Conservation (phyloP, 2,329 filamentous ascomycete species). For the Parastagonospora nodorum region DNA sequence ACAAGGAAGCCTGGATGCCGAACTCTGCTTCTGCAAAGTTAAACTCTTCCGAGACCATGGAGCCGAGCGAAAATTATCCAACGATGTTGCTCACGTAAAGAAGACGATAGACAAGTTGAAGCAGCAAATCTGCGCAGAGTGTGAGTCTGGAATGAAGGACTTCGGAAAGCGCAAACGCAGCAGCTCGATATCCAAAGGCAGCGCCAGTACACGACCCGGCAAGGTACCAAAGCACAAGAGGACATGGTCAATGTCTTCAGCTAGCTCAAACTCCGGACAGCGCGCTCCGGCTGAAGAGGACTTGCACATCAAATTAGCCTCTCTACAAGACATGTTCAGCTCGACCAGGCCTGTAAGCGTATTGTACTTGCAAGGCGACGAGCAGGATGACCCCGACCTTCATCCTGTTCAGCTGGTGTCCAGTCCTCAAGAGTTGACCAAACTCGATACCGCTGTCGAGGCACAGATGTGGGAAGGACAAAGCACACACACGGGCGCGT, state of each 20-base stretch:
- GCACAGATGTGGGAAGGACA: conserved; percentile 55
- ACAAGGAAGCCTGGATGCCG: conserved; percentile 55
- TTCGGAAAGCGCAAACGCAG: conserved; percentile 66
- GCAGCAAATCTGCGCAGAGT: conserved; percentile 85
- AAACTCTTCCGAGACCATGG: conserved; percentile 97
- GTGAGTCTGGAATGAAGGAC: conserved; percentile 64
- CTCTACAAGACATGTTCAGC: conserved; percentile 85
- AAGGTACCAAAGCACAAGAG: conserved; percentile 90
- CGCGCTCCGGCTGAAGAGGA: conserved; percentile 66
- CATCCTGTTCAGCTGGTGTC: conserved; percentile 76
- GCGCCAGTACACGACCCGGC: conserved; percentile 65
- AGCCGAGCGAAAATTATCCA: conserved; percentile 91
- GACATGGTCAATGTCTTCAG: conserved; percentile 92
- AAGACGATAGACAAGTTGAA: conserved; percentile 96
- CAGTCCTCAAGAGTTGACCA: conserved; percentile 66
- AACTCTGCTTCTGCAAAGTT: conserved; percentile 94
- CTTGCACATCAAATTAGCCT: conserved; percentile 76
- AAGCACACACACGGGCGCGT: conserved; percentile 60
- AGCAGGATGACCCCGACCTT: conserved; percentile 78
- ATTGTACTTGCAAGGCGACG: conserved; percentile 76
- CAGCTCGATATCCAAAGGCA: conserved; percentile 55
- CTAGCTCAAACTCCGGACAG: conserved; percentile 50
- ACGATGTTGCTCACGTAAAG: conserved; percentile 92
- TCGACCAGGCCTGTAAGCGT: conserved; percentile 80
- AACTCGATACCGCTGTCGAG: conserved; percentile 51